Conservation (phyloP, 148 eudicot genomes). For the Rhododendron mucronatum region DNA sequence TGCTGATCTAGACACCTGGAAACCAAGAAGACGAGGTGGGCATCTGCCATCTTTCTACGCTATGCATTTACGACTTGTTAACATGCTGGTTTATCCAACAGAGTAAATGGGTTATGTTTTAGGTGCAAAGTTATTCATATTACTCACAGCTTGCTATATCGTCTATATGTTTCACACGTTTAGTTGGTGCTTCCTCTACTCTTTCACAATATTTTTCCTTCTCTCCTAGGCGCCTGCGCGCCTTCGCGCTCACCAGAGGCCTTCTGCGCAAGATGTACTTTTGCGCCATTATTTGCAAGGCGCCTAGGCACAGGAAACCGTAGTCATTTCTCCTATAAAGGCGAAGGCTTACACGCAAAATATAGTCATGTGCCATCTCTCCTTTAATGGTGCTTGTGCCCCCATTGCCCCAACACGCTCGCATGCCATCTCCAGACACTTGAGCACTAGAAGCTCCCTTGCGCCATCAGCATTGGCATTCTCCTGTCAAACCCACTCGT, state of each 20-base stretch:
- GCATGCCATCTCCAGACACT: neutral
- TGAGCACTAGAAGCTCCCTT: neutral
- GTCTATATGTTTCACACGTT: neutral
- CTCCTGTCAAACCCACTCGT: neutral
- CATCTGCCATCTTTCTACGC: neutral
- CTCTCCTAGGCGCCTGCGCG: neutral
- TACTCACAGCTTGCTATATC: neutral
- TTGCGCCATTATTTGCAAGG: neutral
- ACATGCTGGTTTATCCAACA: neutral
- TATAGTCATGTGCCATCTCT: neutral
- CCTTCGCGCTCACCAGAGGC: neutral
- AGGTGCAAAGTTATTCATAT: neutral
- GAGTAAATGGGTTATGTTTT: neutral
- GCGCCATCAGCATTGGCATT: neutral
- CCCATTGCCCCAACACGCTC: neutral
- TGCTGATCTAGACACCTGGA: slow-evolving; percentile 95
- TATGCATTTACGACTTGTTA: neutral
- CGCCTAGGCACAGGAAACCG: neutral
- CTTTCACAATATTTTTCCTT: neutral
- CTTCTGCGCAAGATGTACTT: neutral
- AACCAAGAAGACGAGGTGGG: slow-evolving; percentile 96
- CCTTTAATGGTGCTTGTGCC: neutral
- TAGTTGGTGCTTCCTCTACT: neutral
- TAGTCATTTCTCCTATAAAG: neutral
- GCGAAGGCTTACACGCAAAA: neutral